Percentiles rank a stretch among this genome's conserved stretches.
Conservation (phyloP, 2,329 filamentous ascomycete species). For the Fusarium ramigenum region DNA sequence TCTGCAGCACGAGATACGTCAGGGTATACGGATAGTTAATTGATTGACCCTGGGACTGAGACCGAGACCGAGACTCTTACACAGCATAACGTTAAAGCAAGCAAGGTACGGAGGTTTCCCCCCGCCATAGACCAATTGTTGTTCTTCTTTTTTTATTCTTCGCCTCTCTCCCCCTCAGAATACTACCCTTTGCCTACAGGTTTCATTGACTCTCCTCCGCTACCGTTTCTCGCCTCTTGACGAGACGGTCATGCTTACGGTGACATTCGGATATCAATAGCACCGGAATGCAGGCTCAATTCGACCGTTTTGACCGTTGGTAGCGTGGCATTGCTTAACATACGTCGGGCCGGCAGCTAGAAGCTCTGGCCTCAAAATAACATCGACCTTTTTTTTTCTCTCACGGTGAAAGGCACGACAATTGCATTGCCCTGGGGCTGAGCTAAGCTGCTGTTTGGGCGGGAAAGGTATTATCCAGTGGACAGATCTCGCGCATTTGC, state of each 20-base stretch:
- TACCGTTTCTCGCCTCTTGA: background rate
- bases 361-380: background rate
- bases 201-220: background rate
- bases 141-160: background rate
- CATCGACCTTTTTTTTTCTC: background rate
- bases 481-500: background rate
- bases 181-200: background rate
- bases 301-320: constrained; percentile 14
- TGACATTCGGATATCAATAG: constrained; percentile 8
- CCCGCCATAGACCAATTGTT: background rate
- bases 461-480: background rate
- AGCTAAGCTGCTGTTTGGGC: background rate
- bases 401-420: background rate
- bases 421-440: background rate
- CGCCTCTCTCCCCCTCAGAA: background rate
- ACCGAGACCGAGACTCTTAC: background rate
- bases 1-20: background rate
- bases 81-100: background rate
- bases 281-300: constrained; percentile 1
- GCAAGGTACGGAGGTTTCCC: background rate
- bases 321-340: constrained; percentile 13
- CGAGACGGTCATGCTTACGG: background rate
- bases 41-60: background rate
- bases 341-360: constrained; percentile 6
- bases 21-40: background rate